Conservation (phyloP, 192 early-diverging fungal genomes). For the Gigaspora rosea region DNA sequence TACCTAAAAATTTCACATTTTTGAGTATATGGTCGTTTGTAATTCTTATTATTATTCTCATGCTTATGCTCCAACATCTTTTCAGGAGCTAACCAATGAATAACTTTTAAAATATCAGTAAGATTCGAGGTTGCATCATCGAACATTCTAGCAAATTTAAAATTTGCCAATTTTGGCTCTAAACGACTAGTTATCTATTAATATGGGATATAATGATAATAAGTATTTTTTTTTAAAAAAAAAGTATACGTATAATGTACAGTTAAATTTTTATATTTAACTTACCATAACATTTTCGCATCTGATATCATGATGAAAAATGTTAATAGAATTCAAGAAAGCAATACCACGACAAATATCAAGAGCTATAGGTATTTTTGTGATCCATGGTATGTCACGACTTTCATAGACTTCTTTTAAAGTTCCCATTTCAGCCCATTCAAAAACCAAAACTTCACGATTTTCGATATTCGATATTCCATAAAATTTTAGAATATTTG, state of each 20-base stretch:
- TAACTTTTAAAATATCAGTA: background rate
- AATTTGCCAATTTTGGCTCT: constrained; percentile 5
- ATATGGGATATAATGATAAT: too few relatives aligned
- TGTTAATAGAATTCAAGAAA: background rate
- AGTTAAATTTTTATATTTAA: background rate
- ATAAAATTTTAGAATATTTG: constrained; percentile 7
- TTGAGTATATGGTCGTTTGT: background rate
- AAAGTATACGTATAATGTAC: background rate
- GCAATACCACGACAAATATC: constrained; percentile 14
- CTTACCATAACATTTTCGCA: constrained; percentile 14
- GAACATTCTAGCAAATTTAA: background rate
- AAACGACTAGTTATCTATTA: background rate
- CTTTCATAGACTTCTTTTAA: constrained; percentile 10
- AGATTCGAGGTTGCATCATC: background rate
- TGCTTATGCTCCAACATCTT: background rate
- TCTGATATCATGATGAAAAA: constrained; percentile 1
- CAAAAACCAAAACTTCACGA: background rate
- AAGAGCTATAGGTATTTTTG: background rate
- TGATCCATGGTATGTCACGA: constrained; percentile 5
- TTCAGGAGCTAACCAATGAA: constrained; percentile 5
- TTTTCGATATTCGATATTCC: background rate
- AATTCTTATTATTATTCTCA: background rate
- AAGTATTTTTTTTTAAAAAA: background rate
- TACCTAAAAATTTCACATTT: constrained; percentile 9
- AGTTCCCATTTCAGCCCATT: constrained; percentile 19